Base-by-base conservation (phyloP, 371 early-diverging fungal genomes). In the Mucor irregularis region DNA sequence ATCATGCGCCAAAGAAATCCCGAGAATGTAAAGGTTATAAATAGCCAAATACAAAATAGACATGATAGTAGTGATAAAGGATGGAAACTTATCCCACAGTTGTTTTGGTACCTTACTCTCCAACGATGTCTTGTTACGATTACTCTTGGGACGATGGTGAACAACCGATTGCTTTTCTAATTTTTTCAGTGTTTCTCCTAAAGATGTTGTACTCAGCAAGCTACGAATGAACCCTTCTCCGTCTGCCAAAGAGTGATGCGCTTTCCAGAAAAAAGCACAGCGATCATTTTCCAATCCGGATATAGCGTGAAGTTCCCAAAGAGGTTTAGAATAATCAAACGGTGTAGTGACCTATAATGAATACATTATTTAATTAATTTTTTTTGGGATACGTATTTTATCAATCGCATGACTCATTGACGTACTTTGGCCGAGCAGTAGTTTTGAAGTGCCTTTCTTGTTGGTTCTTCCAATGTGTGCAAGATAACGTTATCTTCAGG, bases 191-290 rank as follows among this genome's bases (percentile, higher is more conserved):
- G 53, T 39, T 5, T 30, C 19, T 16, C 33, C 49, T 4, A 56
- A 17, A 0, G 71, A 64, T 1, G 72, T 72, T 9, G 57, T 62
- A 9, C 65, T 49, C 4, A 71, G 33, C 4, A 74, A 24, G 22
- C 55, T 49, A 1, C 48, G 48, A 13, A 74, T 57, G 40, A 69
- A 66, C 1, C 69, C 69, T 40, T 63, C 54, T 0, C 69, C 75
- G 34, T 74, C 71, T 5, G 69, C 48, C 30, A 74, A 11, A 29
- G 62, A 50, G 17, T 72, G 72, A 40, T 72, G 72, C 0, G 69
- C 75, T 52, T 69, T 75, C 72, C 69, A 68, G 26, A 71, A 67
- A 24, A 69, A 59, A 4, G 72, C 75, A n/a, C 56, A 62, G 11
- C 52, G 48, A 29, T 56, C 67, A 25, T 47, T 44, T 11, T 58